These are phyloP conservation scores for Adansonia rubrostipa DNA, from an alignment of 441 rosid species.

Conservation along the genomic window DNA sequence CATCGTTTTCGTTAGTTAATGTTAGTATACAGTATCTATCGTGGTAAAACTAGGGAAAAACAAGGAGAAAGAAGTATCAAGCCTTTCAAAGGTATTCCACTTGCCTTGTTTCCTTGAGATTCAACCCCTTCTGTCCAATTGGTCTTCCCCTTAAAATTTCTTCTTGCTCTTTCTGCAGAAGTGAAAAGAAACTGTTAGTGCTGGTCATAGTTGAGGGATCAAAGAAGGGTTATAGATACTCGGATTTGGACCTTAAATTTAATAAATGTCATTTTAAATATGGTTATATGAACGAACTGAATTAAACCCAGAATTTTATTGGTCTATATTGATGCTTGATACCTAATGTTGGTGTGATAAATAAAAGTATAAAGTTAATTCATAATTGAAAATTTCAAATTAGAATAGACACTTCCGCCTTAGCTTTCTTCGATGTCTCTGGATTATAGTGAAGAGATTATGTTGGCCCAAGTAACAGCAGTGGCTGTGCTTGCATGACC, in stretches of 20 bases:
- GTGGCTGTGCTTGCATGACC: slow-evolving; percentile 33
- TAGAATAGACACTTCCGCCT: not conserved
- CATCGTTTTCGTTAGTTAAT: too few species aligned
- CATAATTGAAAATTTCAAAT: not conserved
- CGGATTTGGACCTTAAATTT: too few species aligned
- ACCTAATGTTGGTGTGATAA: too few species aligned
- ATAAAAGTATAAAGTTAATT: not conserved
- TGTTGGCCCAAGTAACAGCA: not conserved
- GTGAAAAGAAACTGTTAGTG: too few species aligned
- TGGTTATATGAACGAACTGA: not conserved
- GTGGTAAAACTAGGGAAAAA: too few species aligned
- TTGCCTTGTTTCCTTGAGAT: slow-evolving; percentile 34
- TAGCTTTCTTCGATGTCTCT: not conserved
- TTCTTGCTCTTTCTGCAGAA: slow-evolving; percentile 39
- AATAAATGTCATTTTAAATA: not conserved
- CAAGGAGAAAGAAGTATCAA: too few species aligned
- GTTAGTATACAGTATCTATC: too few species aligned
- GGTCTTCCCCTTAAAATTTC: slow-evolving; percentile 34
- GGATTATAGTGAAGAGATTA: not conserved
- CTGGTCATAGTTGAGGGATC: too few species aligned
- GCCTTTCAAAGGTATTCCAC: slow-evolving; percentile 33
- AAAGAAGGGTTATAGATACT: too few species aligned
- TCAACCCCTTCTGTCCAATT: slow-evolving; percentile 33
- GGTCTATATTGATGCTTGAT: too few species aligned
- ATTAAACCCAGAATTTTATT: too few species aligned